phyloP scores from a whole-genome alignment of 306 rosid genomes.

The Dalbergia oliveri region DNA sequence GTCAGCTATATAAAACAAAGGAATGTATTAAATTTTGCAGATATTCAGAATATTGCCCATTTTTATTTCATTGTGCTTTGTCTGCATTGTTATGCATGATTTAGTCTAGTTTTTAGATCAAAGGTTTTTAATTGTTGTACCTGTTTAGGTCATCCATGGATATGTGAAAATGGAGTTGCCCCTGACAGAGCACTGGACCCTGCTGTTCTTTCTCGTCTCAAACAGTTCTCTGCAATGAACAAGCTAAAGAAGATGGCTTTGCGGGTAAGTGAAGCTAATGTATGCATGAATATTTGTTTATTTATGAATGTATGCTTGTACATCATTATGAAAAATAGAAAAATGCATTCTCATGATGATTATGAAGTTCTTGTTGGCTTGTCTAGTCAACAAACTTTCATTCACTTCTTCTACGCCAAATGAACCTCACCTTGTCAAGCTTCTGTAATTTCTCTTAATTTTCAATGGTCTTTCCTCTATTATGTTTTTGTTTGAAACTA shows the following conservation, averaged over 20 bases:
- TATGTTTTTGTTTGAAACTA: constrained; percentile 38
- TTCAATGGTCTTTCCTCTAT: constrained; percentile 14
- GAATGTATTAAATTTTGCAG: constrained; percentile 2
- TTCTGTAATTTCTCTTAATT: constrained; percentile 33
- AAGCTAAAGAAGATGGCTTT: constrained; percentile 99
- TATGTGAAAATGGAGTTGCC: constrained; percentile 99
- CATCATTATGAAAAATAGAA: constrained; percentile 38
- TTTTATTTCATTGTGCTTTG: constrained; percentile 36
- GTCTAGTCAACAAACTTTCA: constrained; percentile 9
- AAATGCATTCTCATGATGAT: constrained; percentile 27
- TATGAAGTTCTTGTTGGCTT: constrained; percentile 26
- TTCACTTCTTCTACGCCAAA: constrained; percentile 40
- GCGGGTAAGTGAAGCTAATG: constrained; percentile 68
- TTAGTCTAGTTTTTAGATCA: constrained; percentile 33
- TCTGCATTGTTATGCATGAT: constrained; percentile 19
- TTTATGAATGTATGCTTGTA: background rate
- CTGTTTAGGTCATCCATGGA: constrained; percentile 97
- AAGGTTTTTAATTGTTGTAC: constrained; percentile 40
- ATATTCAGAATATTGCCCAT: constrained; percentile 21
- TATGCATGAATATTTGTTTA: constrained; percentile 33
- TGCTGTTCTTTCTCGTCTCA: constrained; percentile 99
- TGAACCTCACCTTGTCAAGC: constrained; percentile 27
- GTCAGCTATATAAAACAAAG: constrained; percentile 3
- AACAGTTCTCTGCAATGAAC: constrained; percentile 98
- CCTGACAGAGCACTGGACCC: constrained; percentile 97